Evolutionary conservation across 768 basidiomycete genomes (phyloP), one percentile per base, ranked within the genome.

Genomic region (Cystobasidium onofrii): DNA sequence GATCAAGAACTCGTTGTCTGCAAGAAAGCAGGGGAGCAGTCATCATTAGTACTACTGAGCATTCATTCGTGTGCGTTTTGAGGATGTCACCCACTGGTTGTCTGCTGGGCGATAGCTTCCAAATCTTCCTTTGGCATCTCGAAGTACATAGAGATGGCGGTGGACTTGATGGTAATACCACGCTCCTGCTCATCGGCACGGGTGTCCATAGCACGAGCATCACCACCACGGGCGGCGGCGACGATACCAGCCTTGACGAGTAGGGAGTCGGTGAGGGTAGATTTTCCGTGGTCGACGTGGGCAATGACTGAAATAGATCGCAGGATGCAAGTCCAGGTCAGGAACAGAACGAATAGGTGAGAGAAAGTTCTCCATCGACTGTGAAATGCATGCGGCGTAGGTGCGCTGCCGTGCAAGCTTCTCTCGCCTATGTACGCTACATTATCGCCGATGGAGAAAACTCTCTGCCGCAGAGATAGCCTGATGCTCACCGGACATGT

Each of bases 201-300:
- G 74, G 96, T 98, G 83, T 79, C 79, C 71, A 92, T 98, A 82
- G 94, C 97, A 75, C 95, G 91, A 87, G 91, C 86, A 74, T 96
- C 92, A 81, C 96, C 96, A 74, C 96, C 92, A 82, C 96, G 95
- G 80, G 91, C 84, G 52, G 85, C 84, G 75, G 96, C 95, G 79
- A 99, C 97, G 82, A 99, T 99, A 86, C 96, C 96, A 76, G 96
- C 96, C 85, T 98, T 98, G 77, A 95, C 94, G 81, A 99, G 94
- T 55, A 99, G 86, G 50, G 95, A 97, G 83, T 99, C 96, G 78
- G 96, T 97, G 78, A 99, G 88, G 79, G 96, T 99, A 72, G 96
- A 99, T 84, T 99, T 99, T 85, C 96, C 96, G 85, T 99, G 96
- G 84, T 99, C 96, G 87, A 99, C 96, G 69, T 71, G 69, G 43